Base-by-base conservation (phyloP, 768 basidiomycete species). In the Mycena epipterygia region DNA sequence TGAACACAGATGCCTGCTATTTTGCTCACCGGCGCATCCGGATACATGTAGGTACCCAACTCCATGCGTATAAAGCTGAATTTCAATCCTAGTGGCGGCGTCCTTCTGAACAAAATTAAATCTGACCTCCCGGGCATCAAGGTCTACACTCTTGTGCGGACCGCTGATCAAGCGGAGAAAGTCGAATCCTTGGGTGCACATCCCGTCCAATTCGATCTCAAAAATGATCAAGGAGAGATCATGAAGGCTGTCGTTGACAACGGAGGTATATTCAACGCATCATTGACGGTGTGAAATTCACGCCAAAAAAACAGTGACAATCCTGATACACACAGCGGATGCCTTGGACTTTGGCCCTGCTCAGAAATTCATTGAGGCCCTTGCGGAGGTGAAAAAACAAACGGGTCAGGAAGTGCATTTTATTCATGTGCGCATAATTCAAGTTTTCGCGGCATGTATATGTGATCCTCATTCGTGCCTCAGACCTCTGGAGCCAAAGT, bases 401-500 rank as follows among this genome's bases (percentile, higher is more conserved):
- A 46, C 59, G 33, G 33, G 59, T 27, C 32, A 13, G 41, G 2
- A 21, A 17, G 68, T 70, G 9, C 68, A 70, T 41, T 70, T 70
- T 16, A 37, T 70, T 37, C 68, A 70, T 39, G 68, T 70, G 30
- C 9, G 68, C 53, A 12, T 53, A 11, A 16, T 32, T 30, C 2
- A 53, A 17, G 12, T 19, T 11, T 21, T 11, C 30, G 12, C n/a
- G n/a, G n/a, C n/a, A n/a, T 32, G 8, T 17, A 11, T 21, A 39
- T 29, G 13, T 30, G 21, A 21, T 9, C 11, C 19, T 41, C 27
- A 32, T 19, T 39, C 37, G 29, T 11, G 23, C 32, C 17, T 3
- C 32, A 70, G 69, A 70, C 69, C 19, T 65, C 63, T 5, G 69
- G 69, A 30, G 69, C 69, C 8, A 70, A 70, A 48, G 35, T 70